phyloP scores from a whole-genome alignment of 2,329 filamentous ascomycete genomes.

The Cryphonectria japonica region DNA sequence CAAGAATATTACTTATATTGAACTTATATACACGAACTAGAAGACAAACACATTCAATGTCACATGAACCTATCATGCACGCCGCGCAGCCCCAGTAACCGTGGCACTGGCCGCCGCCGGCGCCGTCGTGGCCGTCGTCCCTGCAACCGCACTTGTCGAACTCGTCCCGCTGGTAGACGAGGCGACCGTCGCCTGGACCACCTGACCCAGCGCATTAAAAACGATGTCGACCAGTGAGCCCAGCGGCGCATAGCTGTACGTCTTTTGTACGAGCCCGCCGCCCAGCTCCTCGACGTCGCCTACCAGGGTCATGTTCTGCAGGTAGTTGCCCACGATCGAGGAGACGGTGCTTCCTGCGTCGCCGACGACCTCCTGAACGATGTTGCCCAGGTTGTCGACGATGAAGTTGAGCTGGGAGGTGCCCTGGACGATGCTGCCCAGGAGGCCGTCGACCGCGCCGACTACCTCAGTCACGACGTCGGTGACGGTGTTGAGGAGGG shows the following conservation, averaged over 20 bases:
- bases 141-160: constrained; percentile 17
- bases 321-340: constrained; percentile 61
- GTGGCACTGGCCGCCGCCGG: constrained; percentile 18
- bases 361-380: constrained; percentile 61
- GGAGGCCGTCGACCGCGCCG: constrained; percentile 60
- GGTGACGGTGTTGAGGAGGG: constrained; percentile 56
- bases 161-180: constrained; percentile 30
- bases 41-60: not conserved
- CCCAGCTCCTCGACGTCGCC: constrained; percentile 41
- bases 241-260: constrained; percentile 54
- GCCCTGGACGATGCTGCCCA: constrained; percentile 62
- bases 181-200: constrained; percentile 52
- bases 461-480: constrained; percentile 57
- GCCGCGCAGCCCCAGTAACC: constrained; percentile 18
- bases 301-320: constrained; percentile 60
- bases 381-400: constrained; percentile 65
- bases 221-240: constrained; percentile 58
- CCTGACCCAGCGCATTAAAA: constrained; percentile 57
- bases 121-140: constrained; percentile 14
- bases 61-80: not conserved
- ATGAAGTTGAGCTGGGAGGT: constrained; percentile 58
- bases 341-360: constrained; percentile 48
- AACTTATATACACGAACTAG: not conserved
- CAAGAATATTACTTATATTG: not conserved
- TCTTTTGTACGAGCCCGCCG: constrained; percentile 50